phyloP scores from a whole-genome alignment of 2,329 filamentous ascomycete genomes.

The Fusarium tupiense region DNA sequence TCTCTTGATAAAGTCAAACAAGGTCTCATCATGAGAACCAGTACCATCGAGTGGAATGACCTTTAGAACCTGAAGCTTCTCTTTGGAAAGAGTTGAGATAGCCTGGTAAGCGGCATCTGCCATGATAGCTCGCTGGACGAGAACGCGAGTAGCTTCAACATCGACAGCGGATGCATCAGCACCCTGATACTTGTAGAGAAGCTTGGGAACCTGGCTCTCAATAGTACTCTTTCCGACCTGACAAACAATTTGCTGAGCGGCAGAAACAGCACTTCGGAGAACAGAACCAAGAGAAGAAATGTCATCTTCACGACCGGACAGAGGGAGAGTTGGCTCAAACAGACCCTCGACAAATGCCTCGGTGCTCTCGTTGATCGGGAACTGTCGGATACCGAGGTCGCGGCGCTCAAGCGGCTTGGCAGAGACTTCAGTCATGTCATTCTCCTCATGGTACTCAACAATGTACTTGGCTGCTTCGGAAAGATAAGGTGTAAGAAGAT shows the following conservation, averaged over 20 bases:
- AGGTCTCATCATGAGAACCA: not conserved
- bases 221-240: not conserved
- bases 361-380: not conserved
- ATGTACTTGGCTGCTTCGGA: constrained; percentile 8
- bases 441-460: not conserved
- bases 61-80: constrained; percentile 7
- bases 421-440: not conserved
- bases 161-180: not conserved
- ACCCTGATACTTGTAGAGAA: not conserved
- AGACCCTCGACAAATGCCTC: constrained; percentile 26
- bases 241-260: constrained; percentile 6
- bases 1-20: constrained; percentile 31
- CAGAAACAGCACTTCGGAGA: constrained; percentile 1
- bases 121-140: constrained; percentile 28
- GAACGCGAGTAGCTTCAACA: constrained; percentile 7
- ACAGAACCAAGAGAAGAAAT: constrained; percentile 27
- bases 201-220: not conserved
- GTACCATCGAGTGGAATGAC: not conserved
- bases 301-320: constrained; percentile 12
- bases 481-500: constrained; percentile 15
- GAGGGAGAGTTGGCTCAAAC: constrained; percentile 17
- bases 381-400: not conserved
- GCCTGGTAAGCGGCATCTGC: constrained; percentile 28
- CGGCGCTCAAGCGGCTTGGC: not conserved
- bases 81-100: not conserved